Base-by-base conservation (phyloP, 2,329 filamentous ascomycete species). In the Trichoderma sp. region DNA sequence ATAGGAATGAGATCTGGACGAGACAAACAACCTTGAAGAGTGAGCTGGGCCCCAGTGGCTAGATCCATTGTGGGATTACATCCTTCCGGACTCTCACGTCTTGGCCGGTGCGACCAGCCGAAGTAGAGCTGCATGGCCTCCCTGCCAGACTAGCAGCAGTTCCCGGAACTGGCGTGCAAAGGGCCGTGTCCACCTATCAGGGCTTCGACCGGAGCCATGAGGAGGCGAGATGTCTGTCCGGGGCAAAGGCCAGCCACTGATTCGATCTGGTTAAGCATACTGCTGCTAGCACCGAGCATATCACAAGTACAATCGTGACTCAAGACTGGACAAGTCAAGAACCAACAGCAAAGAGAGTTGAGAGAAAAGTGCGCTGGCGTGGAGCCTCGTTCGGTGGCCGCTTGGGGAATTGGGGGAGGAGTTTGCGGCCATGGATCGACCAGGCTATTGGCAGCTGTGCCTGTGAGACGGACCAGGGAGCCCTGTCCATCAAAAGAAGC, bases 151-250 rank as follows among this genome's bases (percentile, higher is more conserved):
- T 53, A 74, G 53, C 56, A 66, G 1, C n/a, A 45, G 29, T 65
- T 72, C 24, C 16, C 18, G 45, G 62, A 35, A 29, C 2, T 65
- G 69, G n/a, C 21, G 31, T 59, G 45, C 27, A 53, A 66, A 71
- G n/a, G 24, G 71, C 62, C 65, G n/a, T 66, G 78, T 77, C 78
- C 79, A 79, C 80, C 81, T 82, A 82, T 82, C 79, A 80, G 73
- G 77, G 67, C 45, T 53, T 71, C 75, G 31, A 76, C 74, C 74
- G 77, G 76, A 78, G 78, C 65, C 80, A 82, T 82, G 80, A 81
- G 80, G 80, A 81, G 80, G 80, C 56, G 68, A 35, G 21, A 62
- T 45, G n/a, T 16, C 7, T 16, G 35, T 71, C 68, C 11, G 38
- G 35, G 68, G 35, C 12, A 33, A 27, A 9, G n/a, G 27, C 5